These are phyloP conservation scores for Pisolithus sp. DNA, from an alignment of 768 basidiomycete genomes.

Conservation along the genomic window DNA sequence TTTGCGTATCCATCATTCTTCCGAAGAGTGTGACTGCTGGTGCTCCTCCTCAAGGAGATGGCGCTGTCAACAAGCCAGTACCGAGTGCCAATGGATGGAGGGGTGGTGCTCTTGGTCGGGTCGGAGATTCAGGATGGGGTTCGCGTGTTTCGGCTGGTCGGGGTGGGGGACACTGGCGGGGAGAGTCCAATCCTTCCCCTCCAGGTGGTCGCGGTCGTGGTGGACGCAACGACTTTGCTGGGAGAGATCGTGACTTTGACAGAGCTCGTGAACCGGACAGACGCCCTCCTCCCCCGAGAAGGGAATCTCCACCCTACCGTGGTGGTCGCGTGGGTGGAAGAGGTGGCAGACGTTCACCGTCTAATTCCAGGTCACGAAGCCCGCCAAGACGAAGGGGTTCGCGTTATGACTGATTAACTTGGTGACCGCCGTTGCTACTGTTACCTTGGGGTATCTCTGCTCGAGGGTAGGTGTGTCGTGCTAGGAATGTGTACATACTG, in stretches of 20 bases:
- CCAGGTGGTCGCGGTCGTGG: slow-evolving; percentile 38
- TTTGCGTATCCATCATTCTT: slow-evolving; percentile 66
- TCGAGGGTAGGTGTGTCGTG: not conserved
- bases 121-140: slow-evolving; percentile 47
- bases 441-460: not conserved
- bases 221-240: slow-evolving; percentile 31
- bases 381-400: slow-evolving; percentile 33
- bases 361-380: slow-evolving; percentile 36
- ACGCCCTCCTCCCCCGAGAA: slow-evolving; percentile 39
- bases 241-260: slow-evolving; percentile 32
- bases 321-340: slow-evolving; percentile 41
- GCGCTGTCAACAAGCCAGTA: slow-evolving; percentile 29
- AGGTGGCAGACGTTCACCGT: slow-evolving; percentile 33
- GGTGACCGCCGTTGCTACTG: not conserved
- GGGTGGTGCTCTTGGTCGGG: slow-evolving; percentile 30
- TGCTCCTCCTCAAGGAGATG: slow-evolving; percentile 44
- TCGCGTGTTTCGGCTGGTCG: slow-evolving; percentile 34
- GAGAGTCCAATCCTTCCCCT: slow-evolving; percentile 50
- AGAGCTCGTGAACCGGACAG: slow-evolving; percentile 38
- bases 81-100: slow-evolving; percentile 27
- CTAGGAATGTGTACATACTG: too few relatives aligned
- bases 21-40: slow-evolving; percentile 49
- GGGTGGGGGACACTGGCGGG: slow-evolving; percentile 72
- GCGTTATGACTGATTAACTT: slow-evolving; percentile 24
- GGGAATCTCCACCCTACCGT: slow-evolving; percentile 43